Evolutionary conservation across 2,329 filamentous ascomycete genomes (phyloP).

Genomic region (Sarocladiaceae sp.): DNA sequence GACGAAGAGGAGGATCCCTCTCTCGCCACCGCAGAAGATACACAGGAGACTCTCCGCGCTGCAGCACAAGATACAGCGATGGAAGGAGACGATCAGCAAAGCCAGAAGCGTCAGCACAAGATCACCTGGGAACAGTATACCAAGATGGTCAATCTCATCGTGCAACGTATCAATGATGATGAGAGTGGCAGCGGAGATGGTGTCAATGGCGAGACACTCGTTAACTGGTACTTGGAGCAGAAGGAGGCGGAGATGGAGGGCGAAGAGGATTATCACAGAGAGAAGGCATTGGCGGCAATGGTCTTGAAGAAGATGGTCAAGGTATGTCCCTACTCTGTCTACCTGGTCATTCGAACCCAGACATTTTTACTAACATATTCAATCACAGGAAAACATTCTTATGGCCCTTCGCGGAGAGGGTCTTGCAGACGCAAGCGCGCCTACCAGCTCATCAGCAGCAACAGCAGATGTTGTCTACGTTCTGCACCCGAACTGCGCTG

Average conservation of each 20-base stretch:
- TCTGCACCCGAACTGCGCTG: slow-evolving; percentile 87
- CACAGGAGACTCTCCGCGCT: slow-evolving; percentile 40
- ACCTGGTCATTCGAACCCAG: not conserved
- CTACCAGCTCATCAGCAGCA: slow-evolving; percentile 28
- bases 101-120: slow-evolving; percentile 63
- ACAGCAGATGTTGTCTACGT: slow-evolving; percentile 64
- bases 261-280: slow-evolving; percentile 75
- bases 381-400: slow-evolving; percentile 76
- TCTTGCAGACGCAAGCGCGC: slow-evolving; percentile 44
- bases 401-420: slow-evolving; percentile 70
- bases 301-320: slow-evolving; percentile 95
- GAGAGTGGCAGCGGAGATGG: slow-evolving; percentile 74
- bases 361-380: slow-evolving; percentile 29
- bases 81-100: slow-evolving; percentile 24
- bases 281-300: slow-evolving; percentile 71
- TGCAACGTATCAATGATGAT: slow-evolving; percentile 78
- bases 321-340: slow-evolving; percentile 47
- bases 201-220: slow-evolving; percentile 74
- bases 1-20: slow-evolving; percentile 54
- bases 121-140: slow-evolving; percentile 97
- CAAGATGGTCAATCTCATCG: slow-evolving; percentile 80
- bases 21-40: slow-evolving; percentile 30
- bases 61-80: slow-evolving; percentile 42
- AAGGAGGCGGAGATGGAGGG: slow-evolving; percentile 77
- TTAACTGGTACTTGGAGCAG: slow-evolving; percentile 90